phyloP scores from a whole-genome alignment of 1,284 basidiomycete genomes.

The Irpex sp. region DNA sequence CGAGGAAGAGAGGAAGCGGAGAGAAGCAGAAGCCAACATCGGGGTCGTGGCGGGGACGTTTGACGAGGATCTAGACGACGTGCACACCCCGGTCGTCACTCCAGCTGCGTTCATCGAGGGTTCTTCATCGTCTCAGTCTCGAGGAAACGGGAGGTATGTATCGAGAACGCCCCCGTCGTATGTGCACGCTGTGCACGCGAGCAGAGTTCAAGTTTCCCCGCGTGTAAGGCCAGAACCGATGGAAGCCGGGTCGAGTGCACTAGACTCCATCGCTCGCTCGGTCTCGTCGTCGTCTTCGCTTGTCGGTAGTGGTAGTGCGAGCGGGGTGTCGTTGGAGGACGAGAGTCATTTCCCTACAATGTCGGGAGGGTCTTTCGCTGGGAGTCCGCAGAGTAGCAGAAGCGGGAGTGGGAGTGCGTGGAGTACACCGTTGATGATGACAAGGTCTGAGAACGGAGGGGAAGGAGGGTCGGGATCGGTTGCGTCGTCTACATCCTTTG shows the following conservation, averaged over 20 bases:
- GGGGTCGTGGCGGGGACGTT: constrained; percentile 60
- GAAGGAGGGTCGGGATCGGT: constrained; percentile 8
- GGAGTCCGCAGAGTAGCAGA: constrained; percentile 22
- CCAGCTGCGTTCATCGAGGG: constrained; percentile 18
- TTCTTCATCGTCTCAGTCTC: constrained; percentile 1
- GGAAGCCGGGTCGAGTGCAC: constrained; percentile 23
- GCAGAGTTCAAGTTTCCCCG: constrained; percentile 34
- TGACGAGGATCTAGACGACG: constrained; percentile 33
- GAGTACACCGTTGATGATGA: constrained; percentile 26
- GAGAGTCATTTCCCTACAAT: constrained; percentile 14
- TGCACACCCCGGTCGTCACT: constrained; percentile 20
- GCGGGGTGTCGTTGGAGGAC: constrained; percentile 15
- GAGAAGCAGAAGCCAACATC: constrained; percentile 26
- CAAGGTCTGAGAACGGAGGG: constrained; percentile 17
- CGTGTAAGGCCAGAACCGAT: constrained; percentile 31
- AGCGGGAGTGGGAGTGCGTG: constrained; percentile 28
- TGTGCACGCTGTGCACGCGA: constrained; percentile 5
- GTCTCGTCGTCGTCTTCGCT: constrained; percentile 4
- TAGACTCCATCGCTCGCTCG: neutral
- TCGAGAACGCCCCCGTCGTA: constrained; percentile 9
- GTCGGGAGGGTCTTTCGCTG: constrained; percentile 15
- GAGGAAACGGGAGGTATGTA: neutral
- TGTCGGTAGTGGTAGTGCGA: constrained; percentile 17
- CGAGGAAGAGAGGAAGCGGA: constrained; percentile 44
- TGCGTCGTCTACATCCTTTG: constrained; percentile 12